These are phyloP conservation scores for Jamesozyma piceae DNA, from an alignment of 805 yeast genomes.

Conservation along the genomic window DNA sequence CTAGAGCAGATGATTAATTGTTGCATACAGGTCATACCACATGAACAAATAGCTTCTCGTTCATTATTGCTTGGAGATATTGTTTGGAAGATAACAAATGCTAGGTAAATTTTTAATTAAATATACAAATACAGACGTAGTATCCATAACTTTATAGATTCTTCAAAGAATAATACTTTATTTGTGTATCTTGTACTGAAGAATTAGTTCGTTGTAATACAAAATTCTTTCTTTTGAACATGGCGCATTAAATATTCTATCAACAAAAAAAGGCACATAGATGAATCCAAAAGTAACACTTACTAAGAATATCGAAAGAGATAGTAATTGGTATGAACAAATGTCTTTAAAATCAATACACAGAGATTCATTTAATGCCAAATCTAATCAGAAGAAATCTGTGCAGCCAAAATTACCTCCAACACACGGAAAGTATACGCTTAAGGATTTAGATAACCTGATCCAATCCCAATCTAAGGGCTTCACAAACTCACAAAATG, in stretches of 20 bases:
- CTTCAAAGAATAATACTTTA: background rate
- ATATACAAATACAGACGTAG: no score
- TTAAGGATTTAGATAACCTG: background rate
- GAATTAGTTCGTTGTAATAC: background rate
- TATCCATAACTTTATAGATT: background rate
- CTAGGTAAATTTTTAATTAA: background rate
- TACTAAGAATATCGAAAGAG: background rate
- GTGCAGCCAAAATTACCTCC: background rate
- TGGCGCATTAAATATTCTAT: background rate
- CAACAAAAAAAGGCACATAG: background rate
- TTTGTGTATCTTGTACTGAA: background rate
- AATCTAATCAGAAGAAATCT: background rate
- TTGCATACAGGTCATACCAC: conserved; percentile 20
- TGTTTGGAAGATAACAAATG: conserved; percentile 4
- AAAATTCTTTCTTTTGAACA: background rate
- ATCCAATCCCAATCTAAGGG: background rate
- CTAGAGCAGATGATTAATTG: conserved; percentile 18
- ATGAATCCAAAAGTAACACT: background rate
- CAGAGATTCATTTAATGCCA: background rate
- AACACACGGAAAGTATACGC: background rate
- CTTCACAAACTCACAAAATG: background rate
- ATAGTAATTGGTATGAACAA: background rate
- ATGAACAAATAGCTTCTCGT: conserved; percentile 7
- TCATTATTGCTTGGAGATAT: conserved; percentile 22
- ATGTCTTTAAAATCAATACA: conserved; percentile 2